Evolutionary conservation across 352 stramenopile species (phyloP).

Genomic region (Phytophthora cryptogea): DNA sequence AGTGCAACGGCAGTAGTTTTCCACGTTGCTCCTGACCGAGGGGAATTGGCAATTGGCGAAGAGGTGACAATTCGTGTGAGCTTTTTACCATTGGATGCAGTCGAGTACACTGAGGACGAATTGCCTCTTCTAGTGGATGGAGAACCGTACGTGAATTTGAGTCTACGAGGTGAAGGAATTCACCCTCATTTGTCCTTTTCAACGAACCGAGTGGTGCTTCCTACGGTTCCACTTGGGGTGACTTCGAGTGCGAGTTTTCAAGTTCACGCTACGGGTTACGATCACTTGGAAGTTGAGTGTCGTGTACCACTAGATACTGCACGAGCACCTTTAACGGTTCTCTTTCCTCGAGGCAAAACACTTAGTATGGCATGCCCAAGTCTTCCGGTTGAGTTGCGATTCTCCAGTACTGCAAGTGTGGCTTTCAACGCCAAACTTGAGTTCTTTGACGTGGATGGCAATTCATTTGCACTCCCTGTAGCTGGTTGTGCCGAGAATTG

Average conservation of each 20-base stretch:
- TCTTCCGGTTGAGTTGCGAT: constrained; percentile 87
- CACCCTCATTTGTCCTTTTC: constrained; percentile 93
- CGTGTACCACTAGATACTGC: constrained; percentile 74
- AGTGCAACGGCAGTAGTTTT: constrained; percentile 68
- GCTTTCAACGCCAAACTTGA: constrained; percentile 92
- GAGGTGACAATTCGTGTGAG: constrained; percentile 81
- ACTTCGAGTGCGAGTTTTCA: constrained; percentile 64
- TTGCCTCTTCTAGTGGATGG: constrained; percentile 74
- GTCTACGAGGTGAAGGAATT: constrained; percentile 82
- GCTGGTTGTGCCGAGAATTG: constrained; percentile 92
- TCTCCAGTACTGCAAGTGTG: constrained; percentile 82
- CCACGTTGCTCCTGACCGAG: constrained; percentile 76
- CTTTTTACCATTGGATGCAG: constrained; percentile 81
- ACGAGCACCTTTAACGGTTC: constrained; percentile 80
- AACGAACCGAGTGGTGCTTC: constrained; percentile 82
- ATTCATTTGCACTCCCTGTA: constrained; percentile 84
- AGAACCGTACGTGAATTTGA: constrained; percentile 83
- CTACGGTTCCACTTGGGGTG: constrained; percentile 89
- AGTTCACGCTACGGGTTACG: constrained; percentile 90
- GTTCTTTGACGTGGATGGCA: constrained; percentile 92
- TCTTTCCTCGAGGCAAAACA: constrained; percentile 90
- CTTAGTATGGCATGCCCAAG: constrained; percentile 82
- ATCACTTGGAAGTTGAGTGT: constrained; percentile 90
- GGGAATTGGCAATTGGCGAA: constrained; percentile 81
- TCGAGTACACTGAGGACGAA: constrained; percentile 80